These are phyloP conservation scores for Wickerhamiella pararugosa DNA, from an alignment of 1,139 yeast genomes.

Conservation along the genomic window DNA sequence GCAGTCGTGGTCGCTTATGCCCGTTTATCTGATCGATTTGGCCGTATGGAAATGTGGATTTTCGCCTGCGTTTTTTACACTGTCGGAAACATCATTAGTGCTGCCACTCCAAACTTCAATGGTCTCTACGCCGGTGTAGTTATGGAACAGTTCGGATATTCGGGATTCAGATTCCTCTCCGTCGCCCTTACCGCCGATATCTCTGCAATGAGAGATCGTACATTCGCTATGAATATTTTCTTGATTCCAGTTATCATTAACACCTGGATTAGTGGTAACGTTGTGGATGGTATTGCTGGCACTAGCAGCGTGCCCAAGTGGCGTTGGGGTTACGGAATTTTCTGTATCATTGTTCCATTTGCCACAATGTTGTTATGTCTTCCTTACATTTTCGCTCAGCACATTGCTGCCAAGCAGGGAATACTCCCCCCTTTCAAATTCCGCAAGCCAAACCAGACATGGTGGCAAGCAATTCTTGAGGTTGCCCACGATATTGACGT, in stretches of 20 bases:
- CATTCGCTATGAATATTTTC: slow-evolving; percentile 45
- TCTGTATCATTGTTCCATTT: slow-evolving; percentile 65
- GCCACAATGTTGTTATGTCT: slow-evolving; percentile 41
- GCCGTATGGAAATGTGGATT: slow-evolving; percentile 43
- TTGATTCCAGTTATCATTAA: slow-evolving; percentile 59
- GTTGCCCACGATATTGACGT: slow-evolving; percentile 38
- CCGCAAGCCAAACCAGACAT: slow-evolving; percentile 20
- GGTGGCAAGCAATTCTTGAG: slow-evolving; percentile 20
- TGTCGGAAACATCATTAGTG: slow-evolving; percentile 57
- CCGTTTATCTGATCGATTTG: slow-evolving; percentile 54
- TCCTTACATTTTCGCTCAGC: slow-evolving; percentile 42
- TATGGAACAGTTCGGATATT: slow-evolving; percentile 53
- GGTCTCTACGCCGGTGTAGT: slow-evolving; percentile 63
- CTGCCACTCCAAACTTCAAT: slow-evolving; percentile 49
- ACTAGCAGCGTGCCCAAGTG: slow-evolving; percentile 26
- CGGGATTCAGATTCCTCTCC: slow-evolving; percentile 44
- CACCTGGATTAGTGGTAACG: slow-evolving; percentile 59
- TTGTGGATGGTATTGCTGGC: slow-evolving; percentile 18
- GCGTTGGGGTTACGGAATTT: slow-evolving; percentile 67
- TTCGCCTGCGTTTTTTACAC: slow-evolving; percentile 45
- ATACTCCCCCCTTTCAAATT: slow-evolving; percentile 29
- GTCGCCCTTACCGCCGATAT: slow-evolving; percentile 49
- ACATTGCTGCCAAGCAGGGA: slow-evolving; percentile 35
- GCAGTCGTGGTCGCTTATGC: slow-evolving; percentile 62
- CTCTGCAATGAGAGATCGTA: slow-evolving; percentile 57